Evolutionary conservation across 345 rosid species (phyloP).

Genomic region (Salix suchowensis): DNA sequence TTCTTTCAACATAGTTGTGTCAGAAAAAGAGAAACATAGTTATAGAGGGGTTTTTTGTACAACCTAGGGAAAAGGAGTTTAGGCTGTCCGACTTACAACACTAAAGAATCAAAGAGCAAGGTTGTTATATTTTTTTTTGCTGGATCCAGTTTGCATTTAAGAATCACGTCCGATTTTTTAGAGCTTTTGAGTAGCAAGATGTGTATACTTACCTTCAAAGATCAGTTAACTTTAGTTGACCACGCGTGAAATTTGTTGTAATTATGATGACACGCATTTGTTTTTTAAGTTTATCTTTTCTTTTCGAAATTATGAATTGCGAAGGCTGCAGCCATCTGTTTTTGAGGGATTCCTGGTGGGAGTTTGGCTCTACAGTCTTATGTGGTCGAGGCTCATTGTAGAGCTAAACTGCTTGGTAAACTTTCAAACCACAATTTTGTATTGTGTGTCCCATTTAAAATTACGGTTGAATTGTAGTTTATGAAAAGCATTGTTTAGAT

Average conservation of each 20-base stretch:
- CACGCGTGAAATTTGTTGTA: background rate
- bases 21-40: background rate
- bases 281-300: no score
- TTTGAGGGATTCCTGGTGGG: no score
- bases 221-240: background rate
- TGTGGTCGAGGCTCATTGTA: fast-evolving
- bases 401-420: no score
- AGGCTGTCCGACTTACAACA: background rate
- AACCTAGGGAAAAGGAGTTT: slow-evolving; percentile 16
- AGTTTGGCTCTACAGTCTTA: no score
- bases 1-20: slow-evolving; percentile 1
- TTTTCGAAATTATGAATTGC: background rate
- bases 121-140: background rate
- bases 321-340: background rate
- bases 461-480: no score
- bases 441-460: no score
- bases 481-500: no score
- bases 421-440: no score
- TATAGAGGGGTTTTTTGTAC: slow-evolving; percentile 15
- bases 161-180: background rate
- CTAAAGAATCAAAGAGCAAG: background rate
- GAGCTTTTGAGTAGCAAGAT: background rate
- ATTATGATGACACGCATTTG: background rate
- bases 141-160: background rate
- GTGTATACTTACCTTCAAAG: background rate